A percentile compares a stretch with the other conserved stretches of the same genome.
These are phyloP conservation scores for Cryphonectria nitschkei DNA, from an alignment of 2,329 filamentous ascomycete species.

Conservation along the genomic window DNA sequence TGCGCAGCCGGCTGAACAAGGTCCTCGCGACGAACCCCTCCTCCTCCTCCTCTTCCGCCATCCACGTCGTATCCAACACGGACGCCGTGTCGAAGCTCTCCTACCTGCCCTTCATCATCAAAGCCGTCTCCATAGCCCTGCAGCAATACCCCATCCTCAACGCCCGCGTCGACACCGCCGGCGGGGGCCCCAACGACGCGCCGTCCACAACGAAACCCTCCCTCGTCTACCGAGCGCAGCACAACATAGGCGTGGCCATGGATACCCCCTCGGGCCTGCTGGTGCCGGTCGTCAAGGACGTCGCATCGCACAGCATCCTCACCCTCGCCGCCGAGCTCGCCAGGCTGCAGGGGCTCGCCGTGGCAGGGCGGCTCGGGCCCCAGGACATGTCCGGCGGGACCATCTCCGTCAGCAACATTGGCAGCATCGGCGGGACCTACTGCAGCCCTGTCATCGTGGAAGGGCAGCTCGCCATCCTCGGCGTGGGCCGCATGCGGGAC, in stretches of 20 bases:
- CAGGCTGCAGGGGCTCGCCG: slow-evolving; percentile 73
- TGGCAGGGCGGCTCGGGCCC: slow-evolving; percentile 72
- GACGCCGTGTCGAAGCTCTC: slow-evolving; percentile 66
- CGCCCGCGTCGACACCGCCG: slow-evolving; percentile 69
- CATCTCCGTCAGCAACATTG: slow-evolving; percentile 96
- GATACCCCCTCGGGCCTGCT: slow-evolving; percentile 87
- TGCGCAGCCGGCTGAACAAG: slow-evolving; percentile 76
- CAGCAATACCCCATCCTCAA: slow-evolving; percentile 86
- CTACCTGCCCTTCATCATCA: slow-evolving; percentile 92
- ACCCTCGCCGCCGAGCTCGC: slow-evolving; percentile 77
- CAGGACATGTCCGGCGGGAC: slow-evolving; percentile 84
- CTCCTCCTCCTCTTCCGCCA: slow-evolving; percentile 32
- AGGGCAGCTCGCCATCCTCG: slow-evolving; percentile 88
- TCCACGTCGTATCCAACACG: slow-evolving; percentile 38
- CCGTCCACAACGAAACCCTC: slow-evolving; percentile 64
- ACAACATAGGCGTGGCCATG: slow-evolving; percentile 96
- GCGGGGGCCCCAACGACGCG: slow-evolving; percentile 34
- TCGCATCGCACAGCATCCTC: slow-evolving; percentile 74
- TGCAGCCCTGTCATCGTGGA: slow-evolving; percentile 90
- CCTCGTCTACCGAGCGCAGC: slow-evolving; percentile 77
- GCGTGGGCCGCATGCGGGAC: slow-evolving; percentile 78
- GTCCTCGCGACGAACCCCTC: slow-evolving; percentile 47
- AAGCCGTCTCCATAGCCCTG: slow-evolving; percentile 86
- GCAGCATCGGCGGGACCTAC: slow-evolving; percentile 90
- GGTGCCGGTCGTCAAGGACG: slow-evolving; percentile 89